These are phyloP conservation scores for Pseudogymnoascus sp. DNA, from an alignment of 2,329 filamentous ascomycete genomes.

Conservation along the genomic window DNA sequence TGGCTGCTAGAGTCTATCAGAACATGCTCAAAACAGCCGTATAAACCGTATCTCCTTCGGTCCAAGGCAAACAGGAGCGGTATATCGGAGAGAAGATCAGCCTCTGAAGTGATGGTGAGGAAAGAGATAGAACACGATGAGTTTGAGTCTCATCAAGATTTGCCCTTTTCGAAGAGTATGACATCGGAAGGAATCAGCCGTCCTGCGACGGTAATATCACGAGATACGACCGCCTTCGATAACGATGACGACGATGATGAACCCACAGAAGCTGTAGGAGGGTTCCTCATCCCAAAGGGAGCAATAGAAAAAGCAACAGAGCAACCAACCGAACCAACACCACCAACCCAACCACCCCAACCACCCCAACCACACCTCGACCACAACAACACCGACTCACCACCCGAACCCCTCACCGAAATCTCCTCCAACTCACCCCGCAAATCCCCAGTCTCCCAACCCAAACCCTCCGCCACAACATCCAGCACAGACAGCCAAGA, in stretches of 20 bases:
- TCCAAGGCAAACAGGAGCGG: conserved; percentile 10
- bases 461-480: conserved; percentile 3
- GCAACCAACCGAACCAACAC: neutral
- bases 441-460: conserved; percentile 9
- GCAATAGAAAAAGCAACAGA: neutral
- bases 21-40: conserved; percentile 43
- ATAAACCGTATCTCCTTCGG: conserved; percentile 37
- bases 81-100: neutral
- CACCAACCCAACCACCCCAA: neutral
- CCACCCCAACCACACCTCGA: neutral
- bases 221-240: conserved; percentile 13
- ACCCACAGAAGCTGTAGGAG: neutral
- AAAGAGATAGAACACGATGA: neutral
- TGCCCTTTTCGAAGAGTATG: neutral
- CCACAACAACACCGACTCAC: neutral
- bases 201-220: neutral
- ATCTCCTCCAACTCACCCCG: conserved; percentile 20
- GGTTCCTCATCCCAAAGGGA: neutral
- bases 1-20: conserved; percentile 83
- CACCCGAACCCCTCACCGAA: conserved; percentile 14
- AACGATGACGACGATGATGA: conserved; percentile 15
- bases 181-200: neutral
- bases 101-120: neutral
- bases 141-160: neutral
- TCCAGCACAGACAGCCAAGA: neutral